Percentiles rank a stretch among this genome's conserved stretches.
phyloP scores from a whole-genome alignment of 495 filamentous ascomycete species.

The Penicillium cataractarum region DNA sequence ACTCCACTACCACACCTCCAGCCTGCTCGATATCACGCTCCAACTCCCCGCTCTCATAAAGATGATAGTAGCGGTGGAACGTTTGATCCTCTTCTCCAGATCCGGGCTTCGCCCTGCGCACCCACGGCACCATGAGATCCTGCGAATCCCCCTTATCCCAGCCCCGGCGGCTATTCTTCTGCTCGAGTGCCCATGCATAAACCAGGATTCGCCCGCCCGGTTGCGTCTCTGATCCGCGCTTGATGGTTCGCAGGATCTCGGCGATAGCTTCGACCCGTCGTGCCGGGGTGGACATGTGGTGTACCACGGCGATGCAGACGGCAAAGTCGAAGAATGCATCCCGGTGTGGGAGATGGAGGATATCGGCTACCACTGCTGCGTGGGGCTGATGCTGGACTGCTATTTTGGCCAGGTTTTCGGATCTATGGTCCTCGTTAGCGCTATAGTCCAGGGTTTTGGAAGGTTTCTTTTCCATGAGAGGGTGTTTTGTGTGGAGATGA shows the following conservation, averaged over 20 bases:
- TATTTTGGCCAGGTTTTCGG: slow-evolving; percentile 73
- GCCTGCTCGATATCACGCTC: slow-evolving; percentile 77
- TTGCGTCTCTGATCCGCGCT: slow-evolving; percentile 32
- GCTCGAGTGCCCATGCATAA: slow-evolving; percentile 97
- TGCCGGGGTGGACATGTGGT: slow-evolving; percentile 85
- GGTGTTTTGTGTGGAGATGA: neutral
- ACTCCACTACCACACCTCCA: slow-evolving; percentile 74
- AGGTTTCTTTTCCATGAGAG: neutral
- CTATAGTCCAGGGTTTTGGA: no score
- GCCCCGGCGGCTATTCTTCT: slow-evolving; percentile 83
- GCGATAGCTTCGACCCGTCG: slow-evolving; percentile 75
- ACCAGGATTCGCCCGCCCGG: slow-evolving; percentile 70
- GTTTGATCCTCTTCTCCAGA: slow-evolving; percentile 35
- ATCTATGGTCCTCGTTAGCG: slow-evolving; percentile 46
- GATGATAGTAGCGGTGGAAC: slow-evolving; percentile 92
- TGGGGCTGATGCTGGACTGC: slow-evolving; percentile 67
- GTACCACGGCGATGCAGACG: slow-evolving; percentile 91
- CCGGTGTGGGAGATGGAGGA: slow-evolving; percentile 69
- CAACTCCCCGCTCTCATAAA: slow-evolving; percentile 85
- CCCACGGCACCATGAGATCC: slow-evolving; percentile 97
- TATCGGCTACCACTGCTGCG: slow-evolving; percentile 72
- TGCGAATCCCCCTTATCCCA: slow-evolving; percentile 88
- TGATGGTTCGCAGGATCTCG: slow-evolving; percentile 71
- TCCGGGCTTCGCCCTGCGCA: slow-evolving; percentile 55
- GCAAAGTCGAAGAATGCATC: slow-evolving; percentile 80